Conservation (phyloP, 345 rosid species). For the Lepidium didymum region DNA sequence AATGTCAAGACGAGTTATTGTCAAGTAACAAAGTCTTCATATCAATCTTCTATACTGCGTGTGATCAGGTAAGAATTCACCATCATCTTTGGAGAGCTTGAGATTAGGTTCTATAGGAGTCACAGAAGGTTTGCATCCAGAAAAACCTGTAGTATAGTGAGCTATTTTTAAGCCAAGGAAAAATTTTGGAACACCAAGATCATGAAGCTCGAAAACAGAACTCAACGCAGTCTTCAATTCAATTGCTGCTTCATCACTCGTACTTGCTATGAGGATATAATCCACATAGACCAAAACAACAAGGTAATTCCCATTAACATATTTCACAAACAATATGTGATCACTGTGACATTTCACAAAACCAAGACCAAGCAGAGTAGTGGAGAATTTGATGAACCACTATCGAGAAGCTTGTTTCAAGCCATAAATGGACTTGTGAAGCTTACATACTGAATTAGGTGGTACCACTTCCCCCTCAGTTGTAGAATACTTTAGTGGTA, state of each 20-base stretch:
- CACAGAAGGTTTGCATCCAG: not conserved
- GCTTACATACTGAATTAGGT: too few relatives aligned
- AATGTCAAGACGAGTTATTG: too few relatives aligned
- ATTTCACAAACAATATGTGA: not conserved
- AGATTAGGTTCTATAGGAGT: too few relatives aligned
- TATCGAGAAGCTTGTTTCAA: not conserved
- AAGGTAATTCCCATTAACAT: not conserved
- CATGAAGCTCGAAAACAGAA: too few relatives aligned
- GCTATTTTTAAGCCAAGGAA: not conserved
- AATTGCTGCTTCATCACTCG: not conserved
- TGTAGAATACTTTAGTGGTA: too few relatives aligned
- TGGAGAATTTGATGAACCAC: not conserved
- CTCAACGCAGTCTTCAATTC: not conserved
- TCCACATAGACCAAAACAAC: not conserved
- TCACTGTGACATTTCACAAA: not conserved
- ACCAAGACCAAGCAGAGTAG: not conserved
- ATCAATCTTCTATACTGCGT: too few relatives aligned
- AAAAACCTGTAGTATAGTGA: not conserved
- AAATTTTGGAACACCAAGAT: not conserved
- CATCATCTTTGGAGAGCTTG: too few relatives aligned
- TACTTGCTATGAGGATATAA: not conserved
- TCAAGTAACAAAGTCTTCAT: too few relatives aligned
- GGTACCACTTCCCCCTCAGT: too few relatives aligned
- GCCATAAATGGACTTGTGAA: too few relatives aligned
- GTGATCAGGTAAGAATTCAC: too few relatives aligned